A percentile compares a stretch with the other conserved stretches of the same genome.
Conservation (phyloP, 257 asterid species). For the Linaria vulgaris region DNA sequence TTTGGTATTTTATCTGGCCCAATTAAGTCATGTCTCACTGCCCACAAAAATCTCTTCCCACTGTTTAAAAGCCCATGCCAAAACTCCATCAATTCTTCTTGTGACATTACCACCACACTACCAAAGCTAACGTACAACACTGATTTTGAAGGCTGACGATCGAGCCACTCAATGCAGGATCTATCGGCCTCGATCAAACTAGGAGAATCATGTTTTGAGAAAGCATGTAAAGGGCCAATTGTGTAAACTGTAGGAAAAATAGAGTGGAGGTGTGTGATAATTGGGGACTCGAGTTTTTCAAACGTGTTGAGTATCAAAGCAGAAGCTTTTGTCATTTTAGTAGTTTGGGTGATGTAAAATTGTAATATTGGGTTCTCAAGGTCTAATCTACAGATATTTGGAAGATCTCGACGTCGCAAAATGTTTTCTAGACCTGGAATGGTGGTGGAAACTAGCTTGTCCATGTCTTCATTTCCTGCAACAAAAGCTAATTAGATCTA, state of each 20-base stretch:
- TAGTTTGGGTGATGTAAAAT: conserved; percentile 35
- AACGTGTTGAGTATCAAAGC: conserved; percentile 46
- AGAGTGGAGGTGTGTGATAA: conserved; percentile 34
- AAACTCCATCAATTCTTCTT: conserved; percentile 32
- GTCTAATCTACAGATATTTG: conserved; percentile 28
- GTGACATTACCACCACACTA: conserved; percentile 23
- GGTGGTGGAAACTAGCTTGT: conserved; percentile 27
- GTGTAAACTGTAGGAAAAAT: conserved; percentile 41
- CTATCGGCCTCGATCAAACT: conserved; percentile 26
- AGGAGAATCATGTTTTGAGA: conserved; percentile 7
- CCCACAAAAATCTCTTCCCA: conserved; percentile 38
- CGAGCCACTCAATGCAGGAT: conserved; percentile 40
- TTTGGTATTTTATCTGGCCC: conserved; percentile 22
- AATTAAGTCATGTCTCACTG: conserved; percentile 32
- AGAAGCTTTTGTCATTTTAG: conserved; percentile 34
- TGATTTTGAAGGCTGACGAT: conserved; percentile 34
- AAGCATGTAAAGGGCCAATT: conserved; percentile 38
- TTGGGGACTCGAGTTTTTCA: conserved; percentile 36
- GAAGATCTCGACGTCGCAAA: conserved; percentile 42
- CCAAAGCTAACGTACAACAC: conserved; percentile 47
- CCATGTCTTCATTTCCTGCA: conserved; percentile 35
- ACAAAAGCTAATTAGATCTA: background rate
- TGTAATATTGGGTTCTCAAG: conserved; percentile 20
- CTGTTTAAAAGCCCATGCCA: conserved; percentile 39
- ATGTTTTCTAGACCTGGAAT: conserved; percentile 39